Evolutionary conservation across 2,329 filamentous ascomycete genomes (phyloP), one percentile per base, ranked within the genome.

Genomic region (Fusarium praegraminearum): DNA sequence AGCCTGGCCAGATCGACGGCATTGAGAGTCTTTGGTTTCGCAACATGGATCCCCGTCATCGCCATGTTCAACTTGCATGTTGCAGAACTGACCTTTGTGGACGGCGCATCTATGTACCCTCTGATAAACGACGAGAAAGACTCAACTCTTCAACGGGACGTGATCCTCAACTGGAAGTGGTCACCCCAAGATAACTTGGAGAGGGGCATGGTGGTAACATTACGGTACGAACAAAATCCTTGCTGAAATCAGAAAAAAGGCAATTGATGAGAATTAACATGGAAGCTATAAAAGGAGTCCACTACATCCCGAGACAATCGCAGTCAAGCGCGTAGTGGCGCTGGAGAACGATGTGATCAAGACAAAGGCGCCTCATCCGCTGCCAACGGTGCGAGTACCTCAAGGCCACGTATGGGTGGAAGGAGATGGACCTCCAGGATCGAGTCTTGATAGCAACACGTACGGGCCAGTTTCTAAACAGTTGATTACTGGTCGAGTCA

Each of bases 371-470:
- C 89, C 89, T 20, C 91, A 89, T 76, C 85, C 87, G 11, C 78
- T 84, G 18, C 72, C 81, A 2, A 84, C 79, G 11, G 82, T 92
- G 46, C 85, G 86, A 67, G 87, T 99, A 24, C 95, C 94, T 7
- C 86, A 86, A 67, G 93, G 93, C 20, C 94, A 98, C 82, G 86
- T 98, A 30, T 99, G 96, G 96, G 89, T 99, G 1, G 95, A 98
- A 78, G 96, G 96, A 2, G 96, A 99, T 77, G 93, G 91, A 15
- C 87, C 87, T 74, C 87, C 88, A 73, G 85, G 87, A 52, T 87
- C 87, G 73, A 93, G 89, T 57, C 79, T 90, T 63, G 96, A 99
- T 81, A 97, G 94, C 79, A 97, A 97, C 80, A 89, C 89, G 15
- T 98, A 97, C 79, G 96, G 96, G 1, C 93, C 96, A 6, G 89